These are phyloP conservation scores for Alliaria petiolata DNA, from an alignment of 345 rosid genomes.

Conservation along the genomic window DNA sequence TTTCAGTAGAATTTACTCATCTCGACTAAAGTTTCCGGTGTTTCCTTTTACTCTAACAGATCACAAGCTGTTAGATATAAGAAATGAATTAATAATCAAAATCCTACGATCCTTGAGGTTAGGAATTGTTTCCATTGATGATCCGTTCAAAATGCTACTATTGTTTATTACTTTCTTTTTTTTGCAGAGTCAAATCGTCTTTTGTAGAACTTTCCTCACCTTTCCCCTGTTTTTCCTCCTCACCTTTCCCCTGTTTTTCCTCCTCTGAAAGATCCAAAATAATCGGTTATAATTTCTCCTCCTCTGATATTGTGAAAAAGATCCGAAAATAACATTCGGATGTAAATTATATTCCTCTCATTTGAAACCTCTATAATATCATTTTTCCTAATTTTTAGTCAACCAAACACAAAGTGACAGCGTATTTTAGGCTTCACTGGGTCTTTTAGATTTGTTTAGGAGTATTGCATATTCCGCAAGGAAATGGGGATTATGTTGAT, in stretches of 20 bases:
- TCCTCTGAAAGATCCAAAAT: not conserved
- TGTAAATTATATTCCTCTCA: not conserved
- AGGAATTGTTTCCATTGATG: not conserved
- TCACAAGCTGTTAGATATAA: not conserved
- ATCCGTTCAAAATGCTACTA: not conserved
- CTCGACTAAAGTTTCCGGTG: not conserved
- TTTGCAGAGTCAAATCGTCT: not conserved
- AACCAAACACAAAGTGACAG: not conserved
- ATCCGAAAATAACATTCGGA: not conserved
- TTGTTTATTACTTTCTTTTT: not conserved
- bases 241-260: not conserved
- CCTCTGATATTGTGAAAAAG: not conserved
- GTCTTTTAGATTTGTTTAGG: not conserved
- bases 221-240: not conserved
- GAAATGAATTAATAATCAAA: not conserved
- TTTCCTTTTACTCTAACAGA: not conserved
- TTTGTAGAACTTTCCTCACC: not conserved
- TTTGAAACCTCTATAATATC: not conserved
- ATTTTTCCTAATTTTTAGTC: not conserved
- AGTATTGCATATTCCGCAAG: not conserved
- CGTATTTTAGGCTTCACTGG: conserved; percentile 1
- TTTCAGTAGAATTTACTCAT: not conserved
- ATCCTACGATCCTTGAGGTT: not conserved
- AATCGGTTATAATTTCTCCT: not conserved
- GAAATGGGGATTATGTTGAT: not conserved